Evolutionary conservation across 2,329 filamentous ascomycete species (phyloP), one percentile per base, ranked within the genome.

Genomic region (Microcera coccophila): DNA sequence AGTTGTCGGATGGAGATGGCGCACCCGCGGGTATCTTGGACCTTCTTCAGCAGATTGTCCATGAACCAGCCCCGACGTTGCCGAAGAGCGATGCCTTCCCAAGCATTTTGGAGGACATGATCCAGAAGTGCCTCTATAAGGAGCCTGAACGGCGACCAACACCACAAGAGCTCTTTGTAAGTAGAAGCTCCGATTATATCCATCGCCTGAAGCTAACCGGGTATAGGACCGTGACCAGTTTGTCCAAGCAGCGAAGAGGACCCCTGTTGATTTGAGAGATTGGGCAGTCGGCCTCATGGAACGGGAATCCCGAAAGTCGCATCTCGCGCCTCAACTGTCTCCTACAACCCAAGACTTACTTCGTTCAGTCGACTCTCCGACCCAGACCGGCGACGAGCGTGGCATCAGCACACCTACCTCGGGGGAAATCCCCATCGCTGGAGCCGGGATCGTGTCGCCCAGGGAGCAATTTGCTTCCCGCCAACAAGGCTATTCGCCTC

Each of bases 81-180:
- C 93, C 93, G 32, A 95, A 96, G 79, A 96, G 90, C 61, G 93
- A 97, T 62, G 93, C 93, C 2, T 98, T 98, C 74, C 93, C 93
- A 1, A 80, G 82, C 20, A 97, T 97, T 51, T 70, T 98, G 36
- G 91, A 97, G 58, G 90, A 97, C 53, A 95, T 97, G 81, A 91
- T 97, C 45, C 90, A 93, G 53, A 95, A 94, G 66, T 98, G 93
- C 68, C 72, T 98, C 53, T 83, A 84, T 65, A 98, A 98, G 72
- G 82, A 87, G 48, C 87, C 93, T 0, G 87, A 90, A 47, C 81
- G 88, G 61, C 82, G 93, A 39, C 93, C 91, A 39, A 97, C 93
- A 4, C 93, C 93, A 8, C 85, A 91, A 58, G 89, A 97, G 57
- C 82, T 98, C 47, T 96, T 87, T 68, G 89, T 95, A 75, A 67